Percentiles rank a stretch among this genome's conserved stretches.
Evolutionary conservation across 2,329 filamentous ascomycete genomes (phyloP).

Genomic region (Zasmidium cellare): DNA sequence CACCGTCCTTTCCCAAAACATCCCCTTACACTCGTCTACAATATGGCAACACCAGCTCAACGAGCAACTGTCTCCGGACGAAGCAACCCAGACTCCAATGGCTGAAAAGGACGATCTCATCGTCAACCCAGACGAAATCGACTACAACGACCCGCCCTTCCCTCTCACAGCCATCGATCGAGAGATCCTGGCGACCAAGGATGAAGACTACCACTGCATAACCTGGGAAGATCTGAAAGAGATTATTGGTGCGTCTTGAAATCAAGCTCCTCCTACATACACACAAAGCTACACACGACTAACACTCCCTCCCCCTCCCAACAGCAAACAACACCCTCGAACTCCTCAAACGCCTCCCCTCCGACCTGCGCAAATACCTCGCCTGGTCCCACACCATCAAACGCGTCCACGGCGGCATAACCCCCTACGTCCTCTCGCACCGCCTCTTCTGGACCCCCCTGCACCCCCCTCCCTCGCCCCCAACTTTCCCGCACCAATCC

Average conservation of each 20-base stretch:
- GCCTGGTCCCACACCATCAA: slow-evolving; percentile 58
- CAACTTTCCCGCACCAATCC: slow-evolving; percentile 46
- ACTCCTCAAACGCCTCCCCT: slow-evolving; percentile 59
- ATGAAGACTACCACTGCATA: slow-evolving; percentile 54
- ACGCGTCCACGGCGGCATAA: slow-evolving; percentile 56
- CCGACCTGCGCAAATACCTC: slow-evolving; percentile 60
- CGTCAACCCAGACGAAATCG: slow-evolving; percentile 28
- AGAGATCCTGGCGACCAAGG: slow-evolving; percentile 50
- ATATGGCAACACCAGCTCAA: background rate
- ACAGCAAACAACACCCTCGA: slow-evolving; percentile 53
- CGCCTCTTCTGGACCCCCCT: slow-evolving; percentile 54
- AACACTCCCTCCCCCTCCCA: background rate
- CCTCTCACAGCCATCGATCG: slow-evolving; percentile 52
- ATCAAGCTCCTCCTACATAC: too few species aligned
- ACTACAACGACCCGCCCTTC: slow-evolving; percentile 40
- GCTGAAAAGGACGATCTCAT: slow-evolving; percentile 10
- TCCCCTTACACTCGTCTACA: background rate
- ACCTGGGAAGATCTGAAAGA: slow-evolving; percentile 54
- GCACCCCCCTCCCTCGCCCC: slow-evolving; percentile 19
- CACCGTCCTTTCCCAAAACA: background rate
- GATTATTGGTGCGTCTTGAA: slow-evolving; percentile 49
- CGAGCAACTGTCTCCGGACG: background rate
- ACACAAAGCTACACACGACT: too few species aligned
- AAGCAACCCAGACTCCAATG: slow-evolving; percentile 6
- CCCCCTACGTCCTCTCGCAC: slow-evolving; percentile 56